Conservation (phyloP, 495 filamentous ascomycete genomes). For the Lasiosphaeria ovina region DNA sequence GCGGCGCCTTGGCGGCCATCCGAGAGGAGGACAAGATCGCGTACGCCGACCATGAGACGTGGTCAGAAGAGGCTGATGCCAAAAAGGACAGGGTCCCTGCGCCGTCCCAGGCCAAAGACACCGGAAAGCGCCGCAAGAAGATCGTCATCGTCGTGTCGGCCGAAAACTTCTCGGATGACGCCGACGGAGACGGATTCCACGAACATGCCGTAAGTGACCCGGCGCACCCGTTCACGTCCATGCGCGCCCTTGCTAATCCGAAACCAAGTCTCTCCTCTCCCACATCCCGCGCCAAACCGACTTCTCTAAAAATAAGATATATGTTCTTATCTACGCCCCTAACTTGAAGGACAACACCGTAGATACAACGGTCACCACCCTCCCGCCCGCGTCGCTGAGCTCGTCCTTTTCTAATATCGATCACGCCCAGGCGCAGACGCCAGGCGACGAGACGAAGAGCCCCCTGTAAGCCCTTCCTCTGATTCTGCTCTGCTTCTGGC, state of each 20-base stretch:
- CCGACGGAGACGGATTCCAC: slow-evolving; percentile 59
- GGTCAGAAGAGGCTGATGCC: slow-evolving; percentile 74
- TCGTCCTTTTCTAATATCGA: slow-evolving; percentile 89
- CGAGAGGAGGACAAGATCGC: slow-evolving; percentile 77
- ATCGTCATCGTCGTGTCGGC: slow-evolving; percentile 85
- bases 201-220: slow-evolving; percentile 75
- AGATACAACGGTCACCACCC: slow-evolving; percentile 44
- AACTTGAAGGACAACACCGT: slow-evolving; percentile 63
- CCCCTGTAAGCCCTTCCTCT: slow-evolving; percentile 41
- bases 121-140: slow-evolving; percentile 60
- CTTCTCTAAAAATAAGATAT: slow-evolving; percentile 65
- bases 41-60: slow-evolving; percentile 78
- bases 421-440: slow-evolving; percentile 67
- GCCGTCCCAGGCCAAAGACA: slow-evolving; percentile 25
- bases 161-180: slow-evolving; percentile 57
- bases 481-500: not conserved
- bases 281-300: slow-evolving; percentile 77
- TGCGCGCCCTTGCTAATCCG: slow-evolving; percentile 17
- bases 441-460: slow-evolving; percentile 60
- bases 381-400: slow-evolving; percentile 61
- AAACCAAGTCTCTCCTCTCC: slow-evolving; percentile 75
- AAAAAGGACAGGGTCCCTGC: slow-evolving; percentile 36
- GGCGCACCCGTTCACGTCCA: slow-evolving; percentile 7
- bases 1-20: slow-evolving; percentile 77
- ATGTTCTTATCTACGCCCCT: slow-evolving; percentile 85